Evolutionary conservation across 2,329 filamentous ascomycete species (phyloP), one percentile per base, ranked within the genome.

Genomic region (Neonectria hederae): DNA sequence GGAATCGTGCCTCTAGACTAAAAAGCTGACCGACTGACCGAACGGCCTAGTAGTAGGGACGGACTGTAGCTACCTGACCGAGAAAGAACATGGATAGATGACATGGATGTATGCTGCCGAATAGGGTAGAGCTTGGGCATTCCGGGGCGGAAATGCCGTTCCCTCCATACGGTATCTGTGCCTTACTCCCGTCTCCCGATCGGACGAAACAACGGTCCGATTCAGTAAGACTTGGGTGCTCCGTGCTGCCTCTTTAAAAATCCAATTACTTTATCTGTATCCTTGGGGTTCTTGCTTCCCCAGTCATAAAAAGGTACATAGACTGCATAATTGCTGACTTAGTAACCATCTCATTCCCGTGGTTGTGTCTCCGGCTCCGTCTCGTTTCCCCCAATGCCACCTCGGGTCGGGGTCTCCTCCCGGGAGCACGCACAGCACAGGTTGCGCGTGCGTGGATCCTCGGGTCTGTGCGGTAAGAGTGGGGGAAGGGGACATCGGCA

Each of bases 71-170:
- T 19, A 40, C n/a, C n/a, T 42, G 38, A 42, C 38, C 38, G 38
- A 42, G 38, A 42, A n/a, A 40, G 38, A 40, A 19, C n/a, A 30
- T 35, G 53, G 52, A 30, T 35, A 40, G 52, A 56, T 19, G 38
- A 35, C 52, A 51, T 56, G 59, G 52, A 53, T 55, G 22, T 4
- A 52, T 55, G 52, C 43, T 61, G 51, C 49, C 52, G 13, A 35
- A 32, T 14, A 35, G 11, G 11, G 2, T 3, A 32, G 32, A 14
- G 32, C 35, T 14, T 38, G 14, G 35, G 35, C 8, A 48, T 60
- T 60, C 57, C 51, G 57, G 57, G 57, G 57, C 51, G 57, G 49
- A 48, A 60, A 51, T 62, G 46, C 59, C 59, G 60, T 63, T 46
- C 49, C 35, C 42, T 53, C 48, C 48, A 51, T 51, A 35, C 38